A percentile compares a stretch with the other conserved stretches of the same genome.
Conservation (phyloP, 1,139 yeast species). For the Geotrichum australiense region DNA sequence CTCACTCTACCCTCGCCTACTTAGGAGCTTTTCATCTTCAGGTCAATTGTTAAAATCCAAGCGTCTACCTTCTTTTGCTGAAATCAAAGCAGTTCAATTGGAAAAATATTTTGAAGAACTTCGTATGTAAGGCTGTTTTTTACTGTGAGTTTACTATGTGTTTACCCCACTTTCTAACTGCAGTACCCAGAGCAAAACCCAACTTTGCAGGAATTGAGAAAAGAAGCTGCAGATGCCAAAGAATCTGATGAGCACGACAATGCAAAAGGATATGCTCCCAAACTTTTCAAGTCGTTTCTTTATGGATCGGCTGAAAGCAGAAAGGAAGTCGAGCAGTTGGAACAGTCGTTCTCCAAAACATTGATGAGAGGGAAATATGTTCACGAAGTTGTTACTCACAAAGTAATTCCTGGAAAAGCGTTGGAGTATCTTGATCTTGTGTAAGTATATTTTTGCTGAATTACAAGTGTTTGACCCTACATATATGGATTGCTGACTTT, state of each 20-base stretch:
- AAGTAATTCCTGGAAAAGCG: constrained; percentile 35
- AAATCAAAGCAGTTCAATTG: constrained; percentile 31
- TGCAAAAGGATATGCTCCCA: constrained; percentile 14
- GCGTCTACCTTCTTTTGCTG: constrained; percentile 34
- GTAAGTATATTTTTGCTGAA: constrained; percentile 15
- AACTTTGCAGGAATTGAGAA: constrained; percentile 19
- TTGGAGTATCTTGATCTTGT: constrained; percentile 35
- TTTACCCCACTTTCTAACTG: not conserved
- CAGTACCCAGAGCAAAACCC: constrained; percentile 13
- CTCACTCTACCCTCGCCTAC: not conserved
- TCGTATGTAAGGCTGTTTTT: too few relatives aligned
- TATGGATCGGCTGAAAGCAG: constrained; percentile 35
- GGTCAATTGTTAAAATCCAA: constrained; percentile 1
- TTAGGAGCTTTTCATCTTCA: constrained; percentile 1
- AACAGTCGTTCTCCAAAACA: constrained; percentile 34
- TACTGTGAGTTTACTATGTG: not conserved
- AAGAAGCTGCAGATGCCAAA: constrained; percentile 18
- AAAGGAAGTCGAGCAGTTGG: constrained; percentile 33
- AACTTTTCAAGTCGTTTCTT: constrained; percentile 34
- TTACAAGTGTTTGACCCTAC: not conserved
- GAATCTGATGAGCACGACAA: constrained; percentile 17
- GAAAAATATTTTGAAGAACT: constrained; percentile 28
- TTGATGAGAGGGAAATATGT: constrained; percentile 40
- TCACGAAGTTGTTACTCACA: constrained; percentile 37
- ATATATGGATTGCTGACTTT: not conserved